Conservation (phyloP, 345 rosid species). For the Eucalyptus cloeziana region DNA sequence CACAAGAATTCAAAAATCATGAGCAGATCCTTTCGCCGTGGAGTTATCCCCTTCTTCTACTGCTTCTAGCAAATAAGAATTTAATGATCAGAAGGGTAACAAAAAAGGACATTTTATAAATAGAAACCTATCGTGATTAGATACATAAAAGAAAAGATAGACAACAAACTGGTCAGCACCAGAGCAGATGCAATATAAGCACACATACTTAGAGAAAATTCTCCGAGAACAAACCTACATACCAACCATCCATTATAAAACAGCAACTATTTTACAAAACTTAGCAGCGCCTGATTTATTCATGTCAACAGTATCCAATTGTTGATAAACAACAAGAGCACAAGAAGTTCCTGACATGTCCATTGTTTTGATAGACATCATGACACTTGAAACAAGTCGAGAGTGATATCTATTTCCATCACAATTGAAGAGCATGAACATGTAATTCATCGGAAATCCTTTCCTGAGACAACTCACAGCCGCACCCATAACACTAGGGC, state of each 20-base stretch:
- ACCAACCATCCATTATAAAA: not conserved
- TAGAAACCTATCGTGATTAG: not conserved
- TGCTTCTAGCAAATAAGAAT: not conserved
- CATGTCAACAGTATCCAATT: not conserved
- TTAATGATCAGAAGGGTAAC: not conserved
- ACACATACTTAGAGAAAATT: not conserved
- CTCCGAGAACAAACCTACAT: not conserved
- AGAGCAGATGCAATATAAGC: not conserved
- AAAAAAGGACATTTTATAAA: not conserved
- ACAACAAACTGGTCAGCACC: not conserved
- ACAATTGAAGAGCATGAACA: not conserved
- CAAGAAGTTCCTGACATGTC: not conserved
- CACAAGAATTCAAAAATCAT: not conserved
- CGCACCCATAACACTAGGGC: not conserved
- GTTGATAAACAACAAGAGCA: not conserved
- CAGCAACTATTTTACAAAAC: not conserved
- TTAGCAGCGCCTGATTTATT: not conserved
- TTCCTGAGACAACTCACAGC: not conserved
- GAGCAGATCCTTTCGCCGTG: not conserved
- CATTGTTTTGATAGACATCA: not conserved
- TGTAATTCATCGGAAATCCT: not conserved
- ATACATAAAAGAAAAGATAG: not conserved
- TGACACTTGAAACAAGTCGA: not conserved
- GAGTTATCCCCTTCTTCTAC: not conserved
- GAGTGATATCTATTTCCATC: not conserved